Evolutionary conservation across 192 early-diverging fungal species (phyloP).

Genomic region (Bifiguratus adelaidae): DNA sequence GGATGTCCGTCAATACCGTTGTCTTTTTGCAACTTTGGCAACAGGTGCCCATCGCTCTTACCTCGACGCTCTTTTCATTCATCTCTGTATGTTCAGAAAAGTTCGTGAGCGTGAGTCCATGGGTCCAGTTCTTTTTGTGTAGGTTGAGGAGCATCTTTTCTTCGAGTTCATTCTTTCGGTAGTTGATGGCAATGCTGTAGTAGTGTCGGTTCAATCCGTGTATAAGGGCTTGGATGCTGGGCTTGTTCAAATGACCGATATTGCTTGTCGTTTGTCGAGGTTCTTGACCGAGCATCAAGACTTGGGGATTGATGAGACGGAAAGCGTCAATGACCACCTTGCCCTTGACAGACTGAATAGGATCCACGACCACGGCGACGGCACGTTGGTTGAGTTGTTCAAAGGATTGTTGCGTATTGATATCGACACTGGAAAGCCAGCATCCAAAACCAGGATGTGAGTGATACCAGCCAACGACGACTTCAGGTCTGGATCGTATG

Average conservation of each 20-base stretch:
- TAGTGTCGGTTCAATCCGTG: slow-evolving; percentile 98
- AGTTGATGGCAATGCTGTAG: slow-evolving; percentile 99
- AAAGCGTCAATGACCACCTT: slow-evolving; percentile 99
- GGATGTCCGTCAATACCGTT: not conserved
- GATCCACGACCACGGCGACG: slow-evolving; percentile 98
- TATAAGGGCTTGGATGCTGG: slow-evolving; percentile 93
- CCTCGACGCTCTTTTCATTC: slow-evolving; percentile 83
- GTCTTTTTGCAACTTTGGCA: not conserved
- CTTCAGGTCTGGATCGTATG: slow-evolving; percentile 86
- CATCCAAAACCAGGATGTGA: slow-evolving; percentile 99
- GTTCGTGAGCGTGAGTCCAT: slow-evolving; percentile 77
- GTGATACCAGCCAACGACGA: slow-evolving; percentile 99
- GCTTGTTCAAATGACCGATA: slow-evolving; percentile 97
- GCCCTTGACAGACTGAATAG: slow-evolving; percentile 99
- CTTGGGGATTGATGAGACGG: slow-evolving; percentile 88
- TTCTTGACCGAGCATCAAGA: slow-evolving; percentile 77
- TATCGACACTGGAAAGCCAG: slow-evolving; percentile 99
- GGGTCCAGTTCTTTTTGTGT: slow-evolving; percentile 99
- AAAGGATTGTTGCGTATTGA: slow-evolving; percentile 98
- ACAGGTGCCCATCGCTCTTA: slow-evolving; percentile 8
- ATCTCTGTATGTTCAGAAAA: slow-evolving; percentile 71
- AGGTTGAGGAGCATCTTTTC: slow-evolving; percentile 99
- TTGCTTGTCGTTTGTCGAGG: slow-evolving; percentile 97
- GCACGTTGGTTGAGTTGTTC: slow-evolving; percentile 88
- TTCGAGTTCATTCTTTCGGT: slow-evolving; percentile 98